These are phyloP conservation scores for Boeremia lycopersici DNA, from an alignment of 2,329 filamentous ascomycete species.

Conservation along the genomic window DNA sequence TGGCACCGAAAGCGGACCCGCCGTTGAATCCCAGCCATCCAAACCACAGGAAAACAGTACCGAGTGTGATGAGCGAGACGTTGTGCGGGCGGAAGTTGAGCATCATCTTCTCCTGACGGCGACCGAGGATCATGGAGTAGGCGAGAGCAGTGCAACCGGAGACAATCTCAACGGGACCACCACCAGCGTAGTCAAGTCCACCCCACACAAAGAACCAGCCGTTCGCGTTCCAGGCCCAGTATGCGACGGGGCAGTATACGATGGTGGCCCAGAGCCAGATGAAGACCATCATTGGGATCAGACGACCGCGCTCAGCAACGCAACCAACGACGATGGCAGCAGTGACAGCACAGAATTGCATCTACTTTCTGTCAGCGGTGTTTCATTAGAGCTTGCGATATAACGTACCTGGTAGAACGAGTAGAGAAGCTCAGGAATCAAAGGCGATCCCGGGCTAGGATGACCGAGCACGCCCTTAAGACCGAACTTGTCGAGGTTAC, in stretches of 20 bases:
- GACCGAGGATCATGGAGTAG: slow-evolving; percentile 94
- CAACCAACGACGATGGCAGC: slow-evolving; percentile 89
- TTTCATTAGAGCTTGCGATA: not conserved
- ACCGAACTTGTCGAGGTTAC: slow-evolving; percentile 86
- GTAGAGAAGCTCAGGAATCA: slow-evolving; percentile 89
- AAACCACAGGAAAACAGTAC: slow-evolving; percentile 96
- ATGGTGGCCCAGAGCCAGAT: slow-evolving; percentile 95
- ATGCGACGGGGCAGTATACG: slow-evolving; percentile 95
- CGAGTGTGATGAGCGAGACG: slow-evolving; percentile 94
- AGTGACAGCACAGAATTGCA: slow-evolving; percentile 97
- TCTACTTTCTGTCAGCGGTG: slow-evolving; percentile 56
- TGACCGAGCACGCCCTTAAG: slow-evolving; percentile 80
- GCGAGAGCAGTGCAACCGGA: slow-evolving; percentile 92
- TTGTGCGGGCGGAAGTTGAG: slow-evolving; percentile 99
- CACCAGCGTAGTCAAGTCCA: slow-evolving; percentile 94
- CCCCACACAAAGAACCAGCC: slow-evolving; percentile 92
- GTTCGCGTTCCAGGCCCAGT: slow-evolving; percentile 95
- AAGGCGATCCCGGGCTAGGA: slow-evolving; percentile 85
- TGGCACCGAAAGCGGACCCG: slow-evolving; percentile 90
- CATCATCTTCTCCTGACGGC: slow-evolving; percentile 99
- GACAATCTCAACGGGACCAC: slow-evolving; percentile 94
- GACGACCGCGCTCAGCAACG: slow-evolving; percentile 89
- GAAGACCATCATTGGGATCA: slow-evolving; percentile 94
- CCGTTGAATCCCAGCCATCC: slow-evolving; percentile 99
- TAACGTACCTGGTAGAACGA: slow-evolving; percentile 85